phyloP scores from a whole-genome alignment of 208 protist genomes.

The Trypanosoma scelopori region DNA sequence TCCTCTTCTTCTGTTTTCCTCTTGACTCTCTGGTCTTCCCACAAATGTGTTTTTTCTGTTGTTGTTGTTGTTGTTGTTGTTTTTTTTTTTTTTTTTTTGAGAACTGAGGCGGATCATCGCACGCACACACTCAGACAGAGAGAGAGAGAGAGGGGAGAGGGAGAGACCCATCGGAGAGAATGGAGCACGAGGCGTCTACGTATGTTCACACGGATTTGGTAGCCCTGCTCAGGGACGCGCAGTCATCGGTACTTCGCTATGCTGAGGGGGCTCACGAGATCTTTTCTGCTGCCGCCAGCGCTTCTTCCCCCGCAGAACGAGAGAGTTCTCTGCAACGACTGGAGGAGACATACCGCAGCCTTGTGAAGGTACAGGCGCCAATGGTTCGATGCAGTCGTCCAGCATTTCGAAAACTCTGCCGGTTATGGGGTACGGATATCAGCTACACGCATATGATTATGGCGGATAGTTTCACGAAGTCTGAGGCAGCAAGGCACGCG shows the following conservation, averaged over 20 bases:
- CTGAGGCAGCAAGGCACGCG: constrained; percentile 61
- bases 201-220: constrained; percentile 44
- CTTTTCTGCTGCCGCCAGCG: not conserved
- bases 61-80: not conserved
- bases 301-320: constrained; percentile 8
- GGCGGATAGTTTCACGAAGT: constrained; percentile 76
- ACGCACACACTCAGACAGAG: not conserved
- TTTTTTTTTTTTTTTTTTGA: constrained; percentile 13
- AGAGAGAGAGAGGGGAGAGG: not conserved
- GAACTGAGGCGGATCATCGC: not conserved
- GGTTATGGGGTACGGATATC: constrained; percentile 71
- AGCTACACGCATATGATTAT: constrained; percentile 94
- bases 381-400: constrained; percentile 93
- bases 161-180: not conserved
- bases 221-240: constrained; percentile 31
- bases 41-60: not conserved
- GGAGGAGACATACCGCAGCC: constrained; percentile 35
- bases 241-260: constrained; percentile 22
- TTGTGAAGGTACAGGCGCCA: constrained; percentile 82
- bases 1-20: too few relatives aligned
- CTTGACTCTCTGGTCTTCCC: too few relatives aligned
- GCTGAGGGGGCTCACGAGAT: constrained; percentile 8
- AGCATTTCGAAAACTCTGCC: constrained; percentile 77
- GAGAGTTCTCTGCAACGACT: not conserved
- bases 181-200: not conserved